Evolutionary conservation across 305 asterid species (phyloP).

Genomic region (Rubia tinctorum): DNA sequence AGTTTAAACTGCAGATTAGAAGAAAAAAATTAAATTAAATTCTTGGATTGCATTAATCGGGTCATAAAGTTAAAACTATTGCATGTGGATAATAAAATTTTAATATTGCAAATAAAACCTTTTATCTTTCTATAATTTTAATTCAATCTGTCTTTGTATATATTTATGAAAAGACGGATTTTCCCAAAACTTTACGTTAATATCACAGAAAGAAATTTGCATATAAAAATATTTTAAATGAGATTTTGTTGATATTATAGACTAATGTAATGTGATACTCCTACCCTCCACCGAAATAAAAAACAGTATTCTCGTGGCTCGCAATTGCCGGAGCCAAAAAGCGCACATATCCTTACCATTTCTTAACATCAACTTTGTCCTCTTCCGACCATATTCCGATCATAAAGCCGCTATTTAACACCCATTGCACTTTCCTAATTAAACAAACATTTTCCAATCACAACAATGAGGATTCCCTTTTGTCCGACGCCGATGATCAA

Average conservation of each 20-base stretch:
- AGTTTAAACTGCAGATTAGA: too few species aligned
- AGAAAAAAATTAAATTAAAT: too few species aligned
- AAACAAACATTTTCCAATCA: constrained; percentile 16
- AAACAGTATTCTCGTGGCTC: constrained; percentile 10
- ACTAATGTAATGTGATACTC: neutral
- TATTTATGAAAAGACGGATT: too few species aligned
- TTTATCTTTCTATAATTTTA: too few species aligned
- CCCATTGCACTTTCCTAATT: constrained; percentile 2
- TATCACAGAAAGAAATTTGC: too few species aligned
- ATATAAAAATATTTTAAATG: too few species aligned
- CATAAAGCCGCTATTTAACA: neutral
- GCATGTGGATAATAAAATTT: too few species aligned
- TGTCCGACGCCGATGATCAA: constrained; percentile 40
- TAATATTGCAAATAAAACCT: too few species aligned
- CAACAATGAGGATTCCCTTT: constrained; percentile 37
- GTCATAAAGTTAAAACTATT: too few species aligned
- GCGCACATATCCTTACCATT: constrained; percentile 4
- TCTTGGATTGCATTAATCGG: too few species aligned
- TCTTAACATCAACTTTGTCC: constrained; percentile 3
- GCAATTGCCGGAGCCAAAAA: constrained; percentile 2
- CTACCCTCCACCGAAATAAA: neutral
- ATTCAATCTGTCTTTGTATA: too few species aligned
- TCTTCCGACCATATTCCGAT: neutral
- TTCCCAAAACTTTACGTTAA: too few species aligned
- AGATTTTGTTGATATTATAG: neutral